These are phyloP conservation scores for Pestalotiopsis sp. DNA, from an alignment of 2,329 filamentous ascomycete genomes.

Conservation along the genomic window DNA sequence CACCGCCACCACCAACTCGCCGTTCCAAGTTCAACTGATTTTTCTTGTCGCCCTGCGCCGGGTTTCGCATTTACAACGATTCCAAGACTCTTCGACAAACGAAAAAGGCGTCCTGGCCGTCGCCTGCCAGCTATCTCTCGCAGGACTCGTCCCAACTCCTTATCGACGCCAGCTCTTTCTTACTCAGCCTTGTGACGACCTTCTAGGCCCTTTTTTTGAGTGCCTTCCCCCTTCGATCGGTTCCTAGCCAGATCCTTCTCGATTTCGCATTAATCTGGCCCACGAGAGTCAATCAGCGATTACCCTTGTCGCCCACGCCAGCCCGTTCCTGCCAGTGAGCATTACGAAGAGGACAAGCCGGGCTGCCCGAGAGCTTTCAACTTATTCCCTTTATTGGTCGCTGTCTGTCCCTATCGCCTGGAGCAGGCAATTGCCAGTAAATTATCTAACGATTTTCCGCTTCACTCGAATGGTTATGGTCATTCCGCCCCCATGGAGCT, in stretches of 20 bases:
- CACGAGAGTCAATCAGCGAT: not conserved
- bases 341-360: not conserved
- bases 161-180: not conserved
- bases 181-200: not conserved
- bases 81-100: not conserved
- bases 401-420: not conserved
- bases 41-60: constrained; percentile 3
- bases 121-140: not conserved
- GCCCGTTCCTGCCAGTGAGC: not conserved
- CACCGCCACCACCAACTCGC: not conserved
- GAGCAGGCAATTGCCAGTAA: not conserved
- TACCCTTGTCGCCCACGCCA: not conserved
- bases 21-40: not conserved
- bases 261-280: not conserved
- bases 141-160: not conserved
- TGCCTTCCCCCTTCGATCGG: not conserved
- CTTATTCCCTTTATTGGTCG: not conserved
- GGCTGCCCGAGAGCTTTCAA: not conserved
- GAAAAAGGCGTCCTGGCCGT: not conserved
- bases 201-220: not conserved
- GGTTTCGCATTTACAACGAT: constrained; percentile 6
- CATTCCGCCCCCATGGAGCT: constrained; percentile 33
- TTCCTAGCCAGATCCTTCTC: not conserved
- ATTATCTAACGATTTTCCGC: not conserved
- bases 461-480: not conserved